Evolutionary conservation across 495 filamentous ascomycete genomes (phyloP).

Genomic region (Daldinia bambusicola): DNA sequence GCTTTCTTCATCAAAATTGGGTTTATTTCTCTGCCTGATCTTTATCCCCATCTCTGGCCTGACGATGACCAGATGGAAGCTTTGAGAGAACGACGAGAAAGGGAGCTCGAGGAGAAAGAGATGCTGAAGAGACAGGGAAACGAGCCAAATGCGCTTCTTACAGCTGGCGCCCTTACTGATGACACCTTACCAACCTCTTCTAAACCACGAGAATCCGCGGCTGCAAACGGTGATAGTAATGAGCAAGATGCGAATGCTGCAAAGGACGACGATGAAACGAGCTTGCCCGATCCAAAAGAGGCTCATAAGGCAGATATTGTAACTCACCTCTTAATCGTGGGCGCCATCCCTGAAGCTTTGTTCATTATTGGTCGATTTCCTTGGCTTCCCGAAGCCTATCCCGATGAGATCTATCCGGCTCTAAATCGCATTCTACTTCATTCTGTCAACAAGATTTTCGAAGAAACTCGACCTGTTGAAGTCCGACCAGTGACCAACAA

Average conservation of each 20-base stretch:
- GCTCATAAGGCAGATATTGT: constrained; percentile 84
- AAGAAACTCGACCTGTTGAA: constrained; percentile 50
- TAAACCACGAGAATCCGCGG: constrained; percentile 50
- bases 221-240: constrained; percentile 40
- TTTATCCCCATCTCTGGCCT: constrained; percentile 94
- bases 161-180: constrained; percentile 87
- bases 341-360: constrained; percentile 90
- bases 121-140: constrained; percentile 69
- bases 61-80: constrained; percentile 81
- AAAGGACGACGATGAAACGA: constrained; percentile 65
- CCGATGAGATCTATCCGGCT: constrained; percentile 72
- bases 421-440: constrained; percentile 87
- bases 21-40: constrained; percentile 92
- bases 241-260: constrained; percentile 53
- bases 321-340: constrained; percentile 86
- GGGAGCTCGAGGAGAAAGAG: constrained; percentile 84
- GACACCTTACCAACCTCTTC: constrained; percentile 60
- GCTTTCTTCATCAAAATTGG: constrained; percentile 96
- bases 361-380: constrained; percentile 92
- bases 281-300: constrained; percentile 82
- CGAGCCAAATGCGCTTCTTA: constrained; percentile 84
- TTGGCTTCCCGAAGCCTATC: constrained; percentile 85
- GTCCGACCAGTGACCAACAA: constrained; percentile 24
- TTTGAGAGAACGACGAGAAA: constrained; percentile 70
- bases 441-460: constrained; percentile 67